Conservation (phyloP, 2,329 filamentous ascomycete species). For the Scorias spongiosa region DNA sequence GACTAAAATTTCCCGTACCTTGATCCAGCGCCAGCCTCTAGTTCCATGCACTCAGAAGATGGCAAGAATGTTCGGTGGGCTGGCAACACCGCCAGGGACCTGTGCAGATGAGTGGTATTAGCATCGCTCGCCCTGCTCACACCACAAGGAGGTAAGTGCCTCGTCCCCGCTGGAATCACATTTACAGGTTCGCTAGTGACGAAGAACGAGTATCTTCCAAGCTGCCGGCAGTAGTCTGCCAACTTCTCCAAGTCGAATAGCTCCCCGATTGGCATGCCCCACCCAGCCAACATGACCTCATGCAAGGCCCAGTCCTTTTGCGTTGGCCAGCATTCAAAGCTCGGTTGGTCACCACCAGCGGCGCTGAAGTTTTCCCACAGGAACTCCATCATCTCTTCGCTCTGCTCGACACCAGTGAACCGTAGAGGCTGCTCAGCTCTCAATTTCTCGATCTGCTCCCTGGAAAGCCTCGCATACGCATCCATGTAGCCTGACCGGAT, state of each 20-base stretch:
- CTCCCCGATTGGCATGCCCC: constrained; percentile 37
- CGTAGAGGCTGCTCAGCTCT: constrained; percentile 24
- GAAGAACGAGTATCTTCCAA: constrained; percentile 32
- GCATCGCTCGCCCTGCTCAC: no score
- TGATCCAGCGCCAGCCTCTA: no score
- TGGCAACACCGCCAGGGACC: constrained; percentile 22
- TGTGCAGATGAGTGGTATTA: constrained; percentile 1
- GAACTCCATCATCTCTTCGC: constrained; percentile 29
- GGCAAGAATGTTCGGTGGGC: constrained; percentile 24
- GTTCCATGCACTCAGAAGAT: constrained; percentile 16
- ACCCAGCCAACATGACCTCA: constrained; percentile 34
- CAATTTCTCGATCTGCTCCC: constrained; percentile 23
- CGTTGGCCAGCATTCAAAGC: constrained; percentile 24
- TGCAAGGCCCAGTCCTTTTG: constrained; percentile 25
- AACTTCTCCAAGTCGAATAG: constrained; percentile 34
- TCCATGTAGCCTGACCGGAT: constrained; percentile 35
- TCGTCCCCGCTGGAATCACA: constrained; percentile 17
- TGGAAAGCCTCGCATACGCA: constrained; percentile 23
- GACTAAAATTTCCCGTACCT: no score
- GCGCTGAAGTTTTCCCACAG: constrained; percentile 25
- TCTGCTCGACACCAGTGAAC: constrained; percentile 35
- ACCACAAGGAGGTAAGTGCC: background rate
- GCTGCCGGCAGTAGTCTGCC: constrained; percentile 24
- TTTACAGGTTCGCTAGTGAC: constrained; percentile 33
- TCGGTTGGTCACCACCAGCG: constrained; percentile 24